Conservation (phyloP, 345 rosid genomes). For the Salix purpurea region DNA sequence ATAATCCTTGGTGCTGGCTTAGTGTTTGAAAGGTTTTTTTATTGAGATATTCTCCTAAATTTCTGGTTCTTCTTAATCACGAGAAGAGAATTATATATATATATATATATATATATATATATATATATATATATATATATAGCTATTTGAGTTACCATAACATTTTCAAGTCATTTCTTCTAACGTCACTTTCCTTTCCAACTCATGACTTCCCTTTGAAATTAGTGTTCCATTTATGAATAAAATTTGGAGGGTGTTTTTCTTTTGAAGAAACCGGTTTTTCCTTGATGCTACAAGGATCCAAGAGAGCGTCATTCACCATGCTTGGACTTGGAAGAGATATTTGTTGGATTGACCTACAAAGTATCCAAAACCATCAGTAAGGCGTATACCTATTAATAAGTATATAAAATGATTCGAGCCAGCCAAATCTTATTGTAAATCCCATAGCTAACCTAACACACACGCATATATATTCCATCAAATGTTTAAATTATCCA, state of each 20-base stretch:
- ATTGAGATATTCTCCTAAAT: neutral
- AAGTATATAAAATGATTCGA: neutral
- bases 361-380: neutral
- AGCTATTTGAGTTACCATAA: neutral
- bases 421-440: neutral
- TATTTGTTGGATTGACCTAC: too few relatives aligned
- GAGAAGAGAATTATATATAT: neutral
- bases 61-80: neutral
- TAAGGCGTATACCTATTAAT: too few relatives aligned
- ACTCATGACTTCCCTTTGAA: neutral
- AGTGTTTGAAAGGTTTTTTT: neutral
- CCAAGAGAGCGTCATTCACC: neutral
- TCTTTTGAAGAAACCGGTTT: neutral
- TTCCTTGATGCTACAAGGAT: neutral
- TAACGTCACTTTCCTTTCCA: neutral
- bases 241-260: neutral
- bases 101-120: too few relatives aligned
- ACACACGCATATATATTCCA: neutral
- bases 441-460: neutral
- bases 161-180: neutral
- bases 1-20: neutral
- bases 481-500: neutral
- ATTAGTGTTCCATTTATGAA: neutral
- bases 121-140: too few relatives aligned
- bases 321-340: neutral